Conservation (phyloP, 768 basidiomycete species). For the Lactarius sp. region DNA sequence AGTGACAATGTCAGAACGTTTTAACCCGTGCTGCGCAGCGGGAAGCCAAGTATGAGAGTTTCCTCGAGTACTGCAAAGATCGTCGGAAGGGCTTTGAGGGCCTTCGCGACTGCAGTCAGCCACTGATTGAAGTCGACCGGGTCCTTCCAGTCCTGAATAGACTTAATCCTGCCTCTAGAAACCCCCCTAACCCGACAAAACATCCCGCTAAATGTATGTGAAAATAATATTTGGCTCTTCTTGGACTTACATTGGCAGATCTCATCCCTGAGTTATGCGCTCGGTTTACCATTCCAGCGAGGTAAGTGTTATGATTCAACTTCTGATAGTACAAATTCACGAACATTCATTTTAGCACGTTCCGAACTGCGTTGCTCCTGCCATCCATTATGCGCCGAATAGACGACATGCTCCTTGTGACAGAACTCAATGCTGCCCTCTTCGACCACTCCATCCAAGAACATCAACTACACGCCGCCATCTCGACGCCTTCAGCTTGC, state of each 20-base stretch:
- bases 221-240: not conserved
- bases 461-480: conserved; percentile 55
- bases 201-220: conserved; percentile 56
- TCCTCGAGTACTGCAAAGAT: conserved; percentile 63
- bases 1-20: conserved; percentile 6
- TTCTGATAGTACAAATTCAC: not conserved
- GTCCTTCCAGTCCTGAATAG: conserved; percentile 50
- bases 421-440: conserved; percentile 67
- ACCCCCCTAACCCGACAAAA: conserved; percentile 36
- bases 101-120: conserved; percentile 57
- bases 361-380: conserved; percentile 62
- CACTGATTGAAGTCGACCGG: conserved; percentile 63
- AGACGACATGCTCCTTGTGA: conserved; percentile 69
- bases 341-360: conserved; percentile 41
- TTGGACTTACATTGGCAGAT: conserved; percentile 13
- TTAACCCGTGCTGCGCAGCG: conserved; percentile 39
- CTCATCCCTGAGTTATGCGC: conserved; percentile 64
- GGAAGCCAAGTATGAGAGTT: conserved; percentile 53
- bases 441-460: conserved; percentile 63
- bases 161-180: conserved; percentile 51
- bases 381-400: conserved; percentile 71
- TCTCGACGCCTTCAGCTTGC: conserved; percentile 65
- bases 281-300: conserved; percentile 67
- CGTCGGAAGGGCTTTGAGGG: conserved; percentile 59
- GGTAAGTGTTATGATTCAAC: conserved; percentile 37